Conservation (phyloP, 2,329 filamentous ascomycete species). For the Apiospora saccharicola region DNA sequence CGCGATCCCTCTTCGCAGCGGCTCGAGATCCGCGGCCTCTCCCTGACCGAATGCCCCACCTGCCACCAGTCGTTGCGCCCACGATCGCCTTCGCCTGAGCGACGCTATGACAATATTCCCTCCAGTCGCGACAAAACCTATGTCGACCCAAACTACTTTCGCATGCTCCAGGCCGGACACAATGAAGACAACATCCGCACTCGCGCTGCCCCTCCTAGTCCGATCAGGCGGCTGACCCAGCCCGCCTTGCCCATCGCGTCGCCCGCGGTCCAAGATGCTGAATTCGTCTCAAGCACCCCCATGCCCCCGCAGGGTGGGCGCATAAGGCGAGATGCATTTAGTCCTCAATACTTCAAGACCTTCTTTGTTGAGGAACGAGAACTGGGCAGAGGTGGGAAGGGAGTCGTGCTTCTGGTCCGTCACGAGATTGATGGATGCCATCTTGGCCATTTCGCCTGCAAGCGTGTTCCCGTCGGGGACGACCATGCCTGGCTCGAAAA, state of each 20-base stretch:
- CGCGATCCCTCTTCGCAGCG: constrained; percentile 86
- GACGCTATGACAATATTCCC: constrained; percentile 52
- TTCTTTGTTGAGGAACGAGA: constrained; percentile 92
- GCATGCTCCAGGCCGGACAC: constrained; percentile 75
- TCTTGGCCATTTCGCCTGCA: constrained; percentile 93
- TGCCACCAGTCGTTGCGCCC: constrained; percentile 74
- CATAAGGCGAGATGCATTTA: constrained; percentile 88
- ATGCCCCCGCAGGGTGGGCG: constrained; percentile 65
- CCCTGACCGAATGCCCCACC: constrained; percentile 82
- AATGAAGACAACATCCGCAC: constrained; percentile 52
- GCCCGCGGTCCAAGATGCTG: constrained; percentile 44
- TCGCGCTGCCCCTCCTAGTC: constrained; percentile 57
- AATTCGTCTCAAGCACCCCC: constrained; percentile 63
- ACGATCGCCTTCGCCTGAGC: constrained; percentile 57
- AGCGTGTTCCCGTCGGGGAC: constrained; percentile 93
- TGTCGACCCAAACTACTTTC: constrained; percentile 93
- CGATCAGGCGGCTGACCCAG: constrained; percentile 61
- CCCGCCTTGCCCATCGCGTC: constrained; percentile 46
- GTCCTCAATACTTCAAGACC: constrained; percentile 87
- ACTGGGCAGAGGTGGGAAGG: constrained; percentile 89
- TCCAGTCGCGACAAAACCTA: constrained; percentile 67
- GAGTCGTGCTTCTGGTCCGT: constrained; percentile 91
- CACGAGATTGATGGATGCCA: constrained; percentile 90
- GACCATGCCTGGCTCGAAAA: constrained; percentile 97
- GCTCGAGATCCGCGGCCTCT: constrained; percentile 76